Evolutionary conservation across 176 grass and related monocot species (phyloP), one percentile per base, ranked within the genome.

Genomic region (Eragrostis curvula): DNA sequence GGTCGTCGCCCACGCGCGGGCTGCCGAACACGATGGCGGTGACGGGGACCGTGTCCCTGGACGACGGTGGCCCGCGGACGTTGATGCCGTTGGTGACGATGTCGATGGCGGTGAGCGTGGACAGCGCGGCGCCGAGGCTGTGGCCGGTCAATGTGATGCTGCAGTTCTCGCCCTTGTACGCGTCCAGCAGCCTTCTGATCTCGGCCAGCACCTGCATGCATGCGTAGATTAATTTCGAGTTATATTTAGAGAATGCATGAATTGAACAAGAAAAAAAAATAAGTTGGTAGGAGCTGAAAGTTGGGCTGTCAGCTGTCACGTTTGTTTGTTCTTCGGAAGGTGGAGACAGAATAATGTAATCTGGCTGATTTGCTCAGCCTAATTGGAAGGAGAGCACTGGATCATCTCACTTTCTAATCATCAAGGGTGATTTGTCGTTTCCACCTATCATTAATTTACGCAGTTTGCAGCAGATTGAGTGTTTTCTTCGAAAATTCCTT

Each of bases 61-160:
- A 2, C 63, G 32, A 36, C 32, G 32, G 32, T 4, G 41, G 0
- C 2, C 62, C 27, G 16, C 62, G 60, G 60, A 78, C 63, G 77
- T 94, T 91, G 56, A 79, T 6, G 25, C 84, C 73, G 20, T 87
- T 89, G 71, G 76, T 5, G 68, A 83, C 87, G 21, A 94, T 72
- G 81, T 94, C 92, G 66, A 89, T 53, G 55, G 92, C 86, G 81
- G 59, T 89, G 77, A 94, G 89, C 28, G 89, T 94, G 68, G 89
- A 32, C 24, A 94, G 77, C 4, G 84, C 86, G 11, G 62, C 87
- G 71, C 92, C 92, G 21, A 94, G 92, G 81, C 92, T 94, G 87
- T 94, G 92, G 1, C 92, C 92, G 30, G 92, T 91, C 0, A 94
- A 1, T 68, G 87, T 94, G 84, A 94, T 91, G 81, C 92, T 94